A percentile compares a stretch with the other conserved stretches of the same genome.
phyloP scores from a whole-genome alignment of 208 protist species.

The Wallacemonas sp. region DNA sequence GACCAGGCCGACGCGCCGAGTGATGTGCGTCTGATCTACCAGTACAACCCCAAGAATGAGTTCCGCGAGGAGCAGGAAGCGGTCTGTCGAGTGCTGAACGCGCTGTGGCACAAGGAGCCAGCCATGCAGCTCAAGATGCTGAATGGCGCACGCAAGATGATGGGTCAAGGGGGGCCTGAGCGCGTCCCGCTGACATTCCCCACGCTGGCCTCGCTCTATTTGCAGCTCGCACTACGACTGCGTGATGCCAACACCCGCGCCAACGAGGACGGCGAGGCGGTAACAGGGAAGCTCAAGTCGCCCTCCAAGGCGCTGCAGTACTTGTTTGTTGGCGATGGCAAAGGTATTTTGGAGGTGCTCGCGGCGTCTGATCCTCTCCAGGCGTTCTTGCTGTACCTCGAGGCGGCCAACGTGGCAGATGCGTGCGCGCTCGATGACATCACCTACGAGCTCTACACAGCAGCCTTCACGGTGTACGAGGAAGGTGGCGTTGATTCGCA shows the following conservation, averaged over 20 bases:
- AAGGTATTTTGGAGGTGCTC: constrained; percentile 73
- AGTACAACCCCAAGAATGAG: constrained; percentile 54
- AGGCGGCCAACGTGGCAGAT: constrained; percentile 80
- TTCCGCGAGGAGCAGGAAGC: constrained; percentile 93
- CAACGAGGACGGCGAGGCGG: not conserved
- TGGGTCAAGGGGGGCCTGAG: constrained; percentile 84
- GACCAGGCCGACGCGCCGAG: constrained; percentile 63
- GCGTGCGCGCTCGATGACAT: constrained; percentile 66
- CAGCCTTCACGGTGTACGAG: constrained; percentile 96
- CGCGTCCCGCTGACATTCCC: constrained; percentile 85
- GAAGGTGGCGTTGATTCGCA: constrained; percentile 80
- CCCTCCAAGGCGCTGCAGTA: constrained; percentile 18
- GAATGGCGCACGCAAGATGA: constrained; percentile 80
- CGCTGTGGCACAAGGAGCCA: constrained; percentile 80
- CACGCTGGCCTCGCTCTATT: constrained; percentile 81
- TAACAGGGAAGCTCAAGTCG: not conserved
- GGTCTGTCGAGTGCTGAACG: constrained; percentile 91
- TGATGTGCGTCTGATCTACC: constrained; percentile 34
- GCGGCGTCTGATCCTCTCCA: constrained; percentile 37
- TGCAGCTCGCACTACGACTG: constrained; percentile 64
- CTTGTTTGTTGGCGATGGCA: constrained; percentile 71
- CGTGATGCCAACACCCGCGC: constrained; percentile 14
- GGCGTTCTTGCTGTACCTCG: constrained; percentile 88
- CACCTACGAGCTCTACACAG: constrained; percentile 89
- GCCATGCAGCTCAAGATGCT: constrained; percentile 89